A percentile compares a stretch with the other conserved stretches of the same genome.
Evolutionary conservation across 495 filamentous ascomycete species (phyloP).

Genomic region (Tuber borchii): DNA sequence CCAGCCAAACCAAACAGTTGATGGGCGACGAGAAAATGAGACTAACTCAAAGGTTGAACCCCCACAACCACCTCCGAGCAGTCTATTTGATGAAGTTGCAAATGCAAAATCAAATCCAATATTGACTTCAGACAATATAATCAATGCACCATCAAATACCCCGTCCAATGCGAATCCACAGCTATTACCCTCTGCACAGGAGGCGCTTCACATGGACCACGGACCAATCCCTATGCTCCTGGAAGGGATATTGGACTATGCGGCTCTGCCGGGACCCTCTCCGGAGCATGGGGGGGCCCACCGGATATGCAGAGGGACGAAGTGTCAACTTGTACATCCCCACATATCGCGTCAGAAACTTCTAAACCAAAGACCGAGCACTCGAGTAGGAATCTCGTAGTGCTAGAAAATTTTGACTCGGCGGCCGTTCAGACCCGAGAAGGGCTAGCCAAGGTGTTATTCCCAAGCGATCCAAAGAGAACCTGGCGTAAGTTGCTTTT

Average conservation of each 20-base stretch:
- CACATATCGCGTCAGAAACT: conserved; percentile 18
- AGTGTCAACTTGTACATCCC: conserved; percentile 41
- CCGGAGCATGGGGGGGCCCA: conserved; percentile 17
- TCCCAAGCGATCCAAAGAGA: conserved; percentile 49
- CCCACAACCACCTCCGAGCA: conserved; percentile 20
- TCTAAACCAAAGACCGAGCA: conserved; percentile 47
- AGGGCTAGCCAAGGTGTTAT: conserved; percentile 50
- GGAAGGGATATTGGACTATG: conserved; percentile 37
- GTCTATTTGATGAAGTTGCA: conserved; percentile 9
- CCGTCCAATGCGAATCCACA: conserved; percentile 21
- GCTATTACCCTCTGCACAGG: conserved; percentile 23
- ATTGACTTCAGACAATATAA: conserved; percentile 36
- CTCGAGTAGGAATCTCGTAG: conserved; percentile 50
- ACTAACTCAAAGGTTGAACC: conserved; percentile 12
- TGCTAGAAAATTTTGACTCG: conserved; percentile 54
- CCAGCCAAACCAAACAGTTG: conserved; percentile 18
- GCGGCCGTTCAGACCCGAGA: conserved; percentile 50
- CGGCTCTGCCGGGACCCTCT: conserved; percentile 35
- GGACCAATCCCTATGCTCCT: conserved; percentile 32
- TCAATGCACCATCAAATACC: conserved; percentile 22
- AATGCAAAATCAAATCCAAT: conserved; percentile 15
- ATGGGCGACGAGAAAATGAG: neutral
- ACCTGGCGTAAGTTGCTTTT: conserved; percentile 47
- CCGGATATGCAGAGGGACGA: conserved; percentile 29
- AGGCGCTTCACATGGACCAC: conserved; percentile 16